Conservation (phyloP, 75 land plant genomes). For the Adiantum capillusveneris region DNA sequence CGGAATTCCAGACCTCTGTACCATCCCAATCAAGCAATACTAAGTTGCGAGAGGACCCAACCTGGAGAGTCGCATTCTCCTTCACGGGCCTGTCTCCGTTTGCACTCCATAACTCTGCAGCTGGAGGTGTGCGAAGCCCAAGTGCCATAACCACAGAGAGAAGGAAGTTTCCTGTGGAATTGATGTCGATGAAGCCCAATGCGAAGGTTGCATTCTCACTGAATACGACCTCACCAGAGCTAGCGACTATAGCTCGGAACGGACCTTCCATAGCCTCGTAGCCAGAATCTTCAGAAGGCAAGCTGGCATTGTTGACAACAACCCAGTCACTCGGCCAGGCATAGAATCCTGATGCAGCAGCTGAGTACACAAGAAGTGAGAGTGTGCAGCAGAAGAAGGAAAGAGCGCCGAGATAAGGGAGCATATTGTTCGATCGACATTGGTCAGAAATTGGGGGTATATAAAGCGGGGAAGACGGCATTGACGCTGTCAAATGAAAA, state of each 20-base stretch:
- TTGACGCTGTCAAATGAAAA: too few species aligned
- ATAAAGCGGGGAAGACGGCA: too few species aligned
- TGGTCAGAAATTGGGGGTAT: too few species aligned
- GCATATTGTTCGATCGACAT: too few species aligned
- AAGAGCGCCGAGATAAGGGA: too few species aligned
- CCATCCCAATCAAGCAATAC: slow-evolving; percentile 34
- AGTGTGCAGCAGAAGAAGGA: too few species aligned
- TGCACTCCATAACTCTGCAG: slow-evolving; percentile 37
- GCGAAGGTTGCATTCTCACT: neutral
- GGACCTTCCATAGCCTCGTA: neutral
- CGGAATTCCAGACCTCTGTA: slow-evolving; percentile 19
- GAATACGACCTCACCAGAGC: neutral
- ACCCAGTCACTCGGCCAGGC: slow-evolving; percentile 45
- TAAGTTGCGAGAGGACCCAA: slow-evolving; percentile 28
- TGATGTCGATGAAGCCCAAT: neutral
- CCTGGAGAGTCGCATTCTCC: slow-evolving; percentile 34
- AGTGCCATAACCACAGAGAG: neutral
- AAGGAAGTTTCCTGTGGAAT: neutral
- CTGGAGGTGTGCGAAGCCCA: neutral
- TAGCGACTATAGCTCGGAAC: neutral
- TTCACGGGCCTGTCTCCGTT: slow-evolving; percentile 34
- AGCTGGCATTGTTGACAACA: neutral
- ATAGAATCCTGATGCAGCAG: too few species aligned
- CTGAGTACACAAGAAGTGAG: too few species aligned
- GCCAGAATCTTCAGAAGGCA: neutral